phyloP scores from a whole-genome alignment of 129 eudicot genomes.

The Arctium lappa region DNA sequence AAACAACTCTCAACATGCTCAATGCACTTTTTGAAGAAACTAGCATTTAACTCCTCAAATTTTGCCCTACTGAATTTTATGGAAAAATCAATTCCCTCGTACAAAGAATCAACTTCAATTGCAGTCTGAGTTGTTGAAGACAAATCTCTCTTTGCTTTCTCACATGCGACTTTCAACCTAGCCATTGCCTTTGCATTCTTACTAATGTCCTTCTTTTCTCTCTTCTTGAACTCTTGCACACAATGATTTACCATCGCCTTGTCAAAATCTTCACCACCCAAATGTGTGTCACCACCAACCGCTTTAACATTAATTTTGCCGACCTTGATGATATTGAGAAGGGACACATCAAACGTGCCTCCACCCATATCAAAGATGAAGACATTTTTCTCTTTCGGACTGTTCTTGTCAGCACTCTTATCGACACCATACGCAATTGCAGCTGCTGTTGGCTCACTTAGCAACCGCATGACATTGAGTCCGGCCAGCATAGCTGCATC shows the following conservation, averaged over 20 bases:
- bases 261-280: slow-evolving; percentile 19
- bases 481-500: slow-evolving; percentile 12
- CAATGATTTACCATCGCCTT: slow-evolving; percentile 12
- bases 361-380: slow-evolving; percentile 19
- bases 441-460: slow-evolving; percentile 21
- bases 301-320: slow-evolving; percentile 16
- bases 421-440: slow-evolving; percentile 20
- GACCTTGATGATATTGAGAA: slow-evolving; percentile 7
- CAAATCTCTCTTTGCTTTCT: slow-evolving; percentile 20
- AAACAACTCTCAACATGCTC: slow-evolving; percentile 22
- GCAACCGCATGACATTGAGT: slow-evolving; percentile 9
- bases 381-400: slow-evolving; percentile 1
- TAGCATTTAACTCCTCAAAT: slow-evolving; percentile 11
- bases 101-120: slow-evolving; percentile 5
- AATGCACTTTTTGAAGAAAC: slow-evolving; percentile 14
- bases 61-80: background rate
- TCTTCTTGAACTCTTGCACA: background rate
- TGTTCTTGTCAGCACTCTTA: background rate
- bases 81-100: slow-evolving; percentile 11
- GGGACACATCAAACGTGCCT: slow-evolving; percentile 29
- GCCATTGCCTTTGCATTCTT: slow-evolving; percentile 1
- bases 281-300: slow-evolving; percentile 18
- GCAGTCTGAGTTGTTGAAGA: slow-evolving; percentile 8
- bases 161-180: slow-evolving; percentile 23
- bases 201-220: slow-evolving; percentile 12